phyloP scores from a whole-genome alignment of 2,329 filamentous ascomycete species.

The Lanzia echinophila region DNA sequence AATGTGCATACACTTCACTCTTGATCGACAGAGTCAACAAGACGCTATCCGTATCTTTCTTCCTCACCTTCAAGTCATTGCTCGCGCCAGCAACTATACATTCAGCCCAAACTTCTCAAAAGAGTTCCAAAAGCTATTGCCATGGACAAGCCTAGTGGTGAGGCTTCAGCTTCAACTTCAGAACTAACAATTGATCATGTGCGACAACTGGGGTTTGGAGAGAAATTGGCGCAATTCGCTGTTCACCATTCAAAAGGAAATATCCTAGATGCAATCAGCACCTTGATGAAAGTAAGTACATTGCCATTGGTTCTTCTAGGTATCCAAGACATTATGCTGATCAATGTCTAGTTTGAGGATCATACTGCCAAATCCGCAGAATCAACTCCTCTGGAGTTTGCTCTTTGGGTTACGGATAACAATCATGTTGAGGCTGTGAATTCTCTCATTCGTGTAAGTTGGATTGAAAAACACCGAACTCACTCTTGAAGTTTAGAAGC shows the following conservation, averaged over 20 bases:
- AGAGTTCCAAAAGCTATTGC: too few relatives aligned
- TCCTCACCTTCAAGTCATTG: too few relatives aligned
- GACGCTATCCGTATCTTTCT: too few relatives aligned
- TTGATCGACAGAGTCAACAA: too few relatives aligned
- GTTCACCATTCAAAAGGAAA: background rate
- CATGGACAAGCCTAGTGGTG: too few relatives aligned
- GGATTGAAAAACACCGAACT: too few relatives aligned
- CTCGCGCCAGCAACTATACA: too few relatives aligned
- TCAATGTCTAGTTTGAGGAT: background rate
- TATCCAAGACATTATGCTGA: background rate
- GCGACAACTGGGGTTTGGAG: too few relatives aligned
- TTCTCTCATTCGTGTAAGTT: background rate
- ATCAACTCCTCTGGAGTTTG: background rate
- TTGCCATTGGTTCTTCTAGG: too few relatives aligned
- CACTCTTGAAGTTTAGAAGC: too few relatives aligned
- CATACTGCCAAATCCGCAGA: background rate
- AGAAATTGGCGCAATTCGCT: background rate
- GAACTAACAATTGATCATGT: background rate
- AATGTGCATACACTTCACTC: too few relatives aligned
- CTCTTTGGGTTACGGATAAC: background rate
- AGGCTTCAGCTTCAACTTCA: too few relatives aligned
- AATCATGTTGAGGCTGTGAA: background rate
- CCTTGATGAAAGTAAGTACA: background rate
- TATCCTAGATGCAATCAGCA: background rate
- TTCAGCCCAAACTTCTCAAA: background rate